Evolutionary conservation across 108 stramenopile genomes (phyloP).

Genomic region (Cylindrotheca closterium): DNA sequence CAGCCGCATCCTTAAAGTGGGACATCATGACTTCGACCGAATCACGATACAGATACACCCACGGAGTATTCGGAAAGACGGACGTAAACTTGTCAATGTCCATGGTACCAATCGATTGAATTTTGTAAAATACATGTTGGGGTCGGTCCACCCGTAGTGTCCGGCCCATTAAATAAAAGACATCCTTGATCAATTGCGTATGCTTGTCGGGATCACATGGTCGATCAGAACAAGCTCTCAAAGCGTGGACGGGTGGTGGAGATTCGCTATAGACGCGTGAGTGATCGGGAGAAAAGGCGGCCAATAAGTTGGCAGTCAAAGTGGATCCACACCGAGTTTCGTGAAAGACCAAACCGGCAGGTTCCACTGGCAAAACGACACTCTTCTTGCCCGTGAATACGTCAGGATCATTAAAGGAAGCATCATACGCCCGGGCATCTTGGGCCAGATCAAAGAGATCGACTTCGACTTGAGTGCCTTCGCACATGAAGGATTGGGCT

Average conservation of each 20-base stretch:
- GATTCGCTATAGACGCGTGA: conserved; percentile 81
- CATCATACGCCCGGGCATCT: conserved; percentile 45
- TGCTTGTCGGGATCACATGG: conserved; percentile 40
- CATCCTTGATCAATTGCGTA: conserved; percentile 57
- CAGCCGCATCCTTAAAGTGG: conserved; percentile 67
- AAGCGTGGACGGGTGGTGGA: conserved; percentile 53
- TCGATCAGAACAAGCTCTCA: conserved; percentile 46
- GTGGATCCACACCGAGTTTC: conserved; percentile 93
- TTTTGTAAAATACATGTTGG: conserved; percentile 88
- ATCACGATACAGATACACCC: conserved; percentile 92
- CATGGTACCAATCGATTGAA: conserved; percentile 76
- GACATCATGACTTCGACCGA: conserved; percentile 89
- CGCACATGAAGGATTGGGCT: conserved; percentile 26
- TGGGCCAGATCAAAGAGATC: conserved; percentile 44
- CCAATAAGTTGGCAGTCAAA: conserved; percentile 88
- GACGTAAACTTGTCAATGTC: conserved; percentile 50
- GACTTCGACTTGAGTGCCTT: conserved; percentile 18
- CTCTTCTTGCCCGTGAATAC: conserved; percentile 17
- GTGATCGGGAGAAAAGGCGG: conserved; percentile 63
- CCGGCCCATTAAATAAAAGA: conserved; percentile 75
- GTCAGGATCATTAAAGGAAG: conserved; percentile 2
- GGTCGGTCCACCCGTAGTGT: conserved; percentile 15
- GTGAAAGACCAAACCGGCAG: conserved; percentile 91
- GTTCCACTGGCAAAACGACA: conserved; percentile 23
- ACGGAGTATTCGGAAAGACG: conserved; percentile 83